Evolutionary conservation across 1,284 basidiomycete genomes (phyloP), one percentile per base, ranked within the genome.

Genomic region (Cryptococcus neoformans): DNA sequence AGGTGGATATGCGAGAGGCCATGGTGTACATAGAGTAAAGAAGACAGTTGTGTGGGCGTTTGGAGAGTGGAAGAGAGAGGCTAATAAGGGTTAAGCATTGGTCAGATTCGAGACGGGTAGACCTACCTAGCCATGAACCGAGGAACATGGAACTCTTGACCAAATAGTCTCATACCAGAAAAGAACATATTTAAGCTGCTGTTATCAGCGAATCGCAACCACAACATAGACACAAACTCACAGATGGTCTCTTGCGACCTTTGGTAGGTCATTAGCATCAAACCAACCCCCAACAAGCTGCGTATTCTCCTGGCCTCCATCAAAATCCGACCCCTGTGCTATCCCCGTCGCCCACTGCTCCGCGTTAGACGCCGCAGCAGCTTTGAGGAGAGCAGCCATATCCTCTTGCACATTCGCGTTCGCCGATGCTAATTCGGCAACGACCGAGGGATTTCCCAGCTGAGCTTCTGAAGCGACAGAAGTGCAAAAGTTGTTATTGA

Each of bases 1-100:
- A 65, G 2, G 66, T 54, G 17, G 73, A 72, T 35, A 67, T 60
- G 41, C 62, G 55, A 0, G 69, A 66, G 0, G 68, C 69, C 11
- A 72, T 45, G 12, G 69, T 64, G 52, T 75, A 75, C 69, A 75
- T 75, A 0, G 73, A 59, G 59, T 75, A 68, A 2, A 73, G 57
- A 0, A 75, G 62, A 49, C 70, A 73, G 1, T 69, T 71, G 46
- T 75, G 73, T 0, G 73, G 73, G 9, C 72, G 64, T 44, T 68
- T 68, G 6, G 63, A 49, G 1, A 62, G 54, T 1, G 71, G 69
- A 1, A 72, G 55, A 0, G 68, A 56, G 9, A 75, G 64, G 45
- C 68, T 70, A 49, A 14, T 11, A 0, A 75, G 59, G 45, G 68
- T 70, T 6, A 65, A 69, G 45, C 73, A 70, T 0, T 68, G 71